phyloP scores from a whole-genome alignment of 768 basidiomycete genomes.

The Serendipita sp. region DNA sequence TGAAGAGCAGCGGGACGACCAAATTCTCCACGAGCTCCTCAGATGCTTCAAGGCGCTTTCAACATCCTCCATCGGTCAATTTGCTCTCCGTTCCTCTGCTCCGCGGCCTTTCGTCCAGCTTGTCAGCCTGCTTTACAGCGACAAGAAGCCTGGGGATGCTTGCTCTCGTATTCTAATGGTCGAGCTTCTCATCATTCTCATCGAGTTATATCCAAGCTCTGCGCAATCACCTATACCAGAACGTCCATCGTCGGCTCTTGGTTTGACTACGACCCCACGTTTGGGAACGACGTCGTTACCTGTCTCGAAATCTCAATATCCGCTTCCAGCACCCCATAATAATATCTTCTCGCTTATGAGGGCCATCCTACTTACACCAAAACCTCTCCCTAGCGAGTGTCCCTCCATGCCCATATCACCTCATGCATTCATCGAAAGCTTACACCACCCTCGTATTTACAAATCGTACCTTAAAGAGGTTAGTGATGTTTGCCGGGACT shows the following conservation, averaged over 20 bases:
- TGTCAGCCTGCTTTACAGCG: conserved; percentile 74
- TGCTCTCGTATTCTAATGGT: conserved; percentile 77
- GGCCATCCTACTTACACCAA: conserved; percentile 54
- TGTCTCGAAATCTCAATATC: conserved; percentile 26
- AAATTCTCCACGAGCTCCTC: conserved; percentile 78
- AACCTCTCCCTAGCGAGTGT: conserved; percentile 47
- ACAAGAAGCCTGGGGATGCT: conserved; percentile 95
- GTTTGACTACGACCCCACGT: conserved; percentile 15
- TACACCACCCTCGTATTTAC: conserved; percentile 56
- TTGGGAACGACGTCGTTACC: conserved; percentile 25
- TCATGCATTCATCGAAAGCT: conserved; percentile 64
- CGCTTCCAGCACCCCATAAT: conserved; percentile 57
- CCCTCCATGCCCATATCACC: conserved; percentile 46
- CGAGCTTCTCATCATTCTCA: conserved; percentile 72
- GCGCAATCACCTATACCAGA: conserved; percentile 44
- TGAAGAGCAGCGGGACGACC: conserved; percentile 96
- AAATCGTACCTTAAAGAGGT: conserved; percentile 72
- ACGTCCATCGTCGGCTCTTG: conserved; percentile 5
- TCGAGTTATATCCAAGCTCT: conserved; percentile 64
- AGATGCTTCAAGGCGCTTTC: conserved; percentile 89
- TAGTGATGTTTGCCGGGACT: conserved; percentile 80
- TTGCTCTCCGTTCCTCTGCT: conserved; percentile 74
- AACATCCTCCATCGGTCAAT: conserved; percentile 76
- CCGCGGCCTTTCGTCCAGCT: conserved; percentile 80
- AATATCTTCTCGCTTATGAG: conserved; percentile 59